Evolutionary conservation across 495 filamentous ascomycete genomes (phyloP).

Genomic region (Recurvomyces mirabilis): DNA sequence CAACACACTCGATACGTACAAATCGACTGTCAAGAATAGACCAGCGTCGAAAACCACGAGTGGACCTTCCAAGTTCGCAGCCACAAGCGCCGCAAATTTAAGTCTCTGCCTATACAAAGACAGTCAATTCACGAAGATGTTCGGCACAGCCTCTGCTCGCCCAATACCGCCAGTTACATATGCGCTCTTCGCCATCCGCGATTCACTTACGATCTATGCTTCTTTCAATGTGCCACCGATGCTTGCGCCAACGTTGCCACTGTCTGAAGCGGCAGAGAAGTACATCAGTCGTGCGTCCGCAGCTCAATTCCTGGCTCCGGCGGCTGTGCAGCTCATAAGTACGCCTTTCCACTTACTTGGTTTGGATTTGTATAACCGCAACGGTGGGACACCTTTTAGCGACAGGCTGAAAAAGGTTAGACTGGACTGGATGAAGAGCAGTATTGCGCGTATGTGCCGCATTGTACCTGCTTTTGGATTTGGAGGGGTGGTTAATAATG

Average conservation of each 20-base stretch:
- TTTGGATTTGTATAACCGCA: conserved; percentile 77
- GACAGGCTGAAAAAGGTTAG: conserved; percentile 54
- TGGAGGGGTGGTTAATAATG: conserved; percentile 77
- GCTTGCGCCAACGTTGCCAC: conserved; percentile 49
- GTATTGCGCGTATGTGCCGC: conserved; percentile 70
- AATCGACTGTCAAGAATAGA: conserved; percentile 51
- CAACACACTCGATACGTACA: conserved; percentile 73
- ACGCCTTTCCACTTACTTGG: conserved; percentile 86
- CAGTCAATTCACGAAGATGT: conserved; percentile 70
- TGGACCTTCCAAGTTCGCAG: conserved; percentile 70
- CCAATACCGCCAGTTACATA: conserved; percentile 55
- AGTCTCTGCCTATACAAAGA: conserved; percentile 89
- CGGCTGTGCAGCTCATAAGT: conserved; percentile 65
- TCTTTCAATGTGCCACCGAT: conserved; percentile 83
- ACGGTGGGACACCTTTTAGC: conserved; percentile 34
- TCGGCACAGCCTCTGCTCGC: conserved; percentile 48
- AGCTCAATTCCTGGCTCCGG: conserved; percentile 74
- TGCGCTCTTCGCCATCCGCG: conserved; percentile 67
- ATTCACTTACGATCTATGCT: conserved; percentile 86
- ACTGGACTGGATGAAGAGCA: conserved; percentile 67
- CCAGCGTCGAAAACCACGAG: conserved; percentile 50
- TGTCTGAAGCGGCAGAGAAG: conserved; percentile 36
- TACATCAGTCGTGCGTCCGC: conserved; percentile 45
- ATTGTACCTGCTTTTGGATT: conserved; percentile 92
- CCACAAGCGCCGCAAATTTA: conserved; percentile 77